Evolutionary conservation across 202 grass and related monocot genomes (phyloP), one percentile per base, ranked within the genome.

Genomic region (Dendrocalamus latiflorus): DNA sequence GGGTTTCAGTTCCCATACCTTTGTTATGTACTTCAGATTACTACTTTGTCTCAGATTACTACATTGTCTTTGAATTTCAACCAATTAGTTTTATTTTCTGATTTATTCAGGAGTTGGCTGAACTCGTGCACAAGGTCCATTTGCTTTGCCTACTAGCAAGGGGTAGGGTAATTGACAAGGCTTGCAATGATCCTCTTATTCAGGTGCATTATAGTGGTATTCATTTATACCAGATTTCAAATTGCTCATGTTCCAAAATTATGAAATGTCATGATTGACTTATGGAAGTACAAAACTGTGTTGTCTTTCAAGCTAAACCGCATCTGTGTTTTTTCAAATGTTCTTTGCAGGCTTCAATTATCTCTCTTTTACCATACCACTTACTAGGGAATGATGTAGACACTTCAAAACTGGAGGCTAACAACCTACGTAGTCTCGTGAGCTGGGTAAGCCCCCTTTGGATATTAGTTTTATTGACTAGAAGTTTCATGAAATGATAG

Each of bases 131-230:
- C 81, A 95, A 85, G 86, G 90, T 91, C 74, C 92, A 98, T 89
- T 88, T 98, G 72, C 80, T 95, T 59, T 95, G 95, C 78, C 88
- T 98, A 71, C 88, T 98, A 84, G 95, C 95, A 89, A 72, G 95
- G 69, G 95, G 95, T 65, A 94, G 90, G 79, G 82, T 95, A 20
- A 70, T 95, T 51, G 95, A 98, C 68, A 91, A 89, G 87, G 87
- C 89, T 62, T 98, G 95, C 78, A 68, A 90, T 88, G 90, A 98
- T 84, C 77, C 95, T 81, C 84, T 98, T 39, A 98, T 95, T 91
- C 92, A 98, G 92, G 95, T 98, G 68, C 24, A 74, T 74, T 37
- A 44, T 39, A 36, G 58, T 71, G 17, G 50, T 76, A 61, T 71
- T 90, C 44, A 64, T 73, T 49, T 69, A 75, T 68, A 82, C 21